Conservation (phyloP, 2,329 filamentous ascomycete genomes). For the Neonectria sp. region DNA sequence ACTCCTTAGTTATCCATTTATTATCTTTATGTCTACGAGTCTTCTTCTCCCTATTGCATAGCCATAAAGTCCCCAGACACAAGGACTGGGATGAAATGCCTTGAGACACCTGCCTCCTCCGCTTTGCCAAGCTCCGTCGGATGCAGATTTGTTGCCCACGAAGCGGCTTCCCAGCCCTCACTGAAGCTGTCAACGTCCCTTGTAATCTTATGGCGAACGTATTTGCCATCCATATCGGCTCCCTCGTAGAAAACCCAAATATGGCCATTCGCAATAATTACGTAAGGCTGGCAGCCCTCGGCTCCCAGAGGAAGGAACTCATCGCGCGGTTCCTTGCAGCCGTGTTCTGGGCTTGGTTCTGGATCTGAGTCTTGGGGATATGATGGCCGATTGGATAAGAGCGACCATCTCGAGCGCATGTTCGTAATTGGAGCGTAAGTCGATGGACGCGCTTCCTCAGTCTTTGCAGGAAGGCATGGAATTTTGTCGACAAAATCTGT, state of each 20-base stretch:
- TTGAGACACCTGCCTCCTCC: background rate
- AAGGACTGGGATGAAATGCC: slow-evolving; percentile 20
- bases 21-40: too few species aligned
- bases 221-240: slow-evolving; percentile 9
- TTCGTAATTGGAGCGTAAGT: background rate
- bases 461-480: background rate
- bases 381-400: background rate
- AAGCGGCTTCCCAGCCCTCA: slow-evolving; percentile 12
- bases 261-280: background rate
- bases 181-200: background rate
- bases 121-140: background rate
- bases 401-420: slow-evolving; percentile 9
- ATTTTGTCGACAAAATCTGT: slow-evolving; percentile 7
- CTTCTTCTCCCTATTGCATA: slow-evolving; percentile 8
- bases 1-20: too few species aligned
- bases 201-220: slow-evolving; percentile 4
- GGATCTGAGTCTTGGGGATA: background rate
- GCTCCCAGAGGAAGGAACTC: background rate
- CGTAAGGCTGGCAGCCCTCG: slow-evolving; percentile 20
- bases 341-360: background rate
- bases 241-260: slow-evolving; percentile 26
- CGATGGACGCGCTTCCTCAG: background rate
- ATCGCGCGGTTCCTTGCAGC: background rate
- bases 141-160: background rate
- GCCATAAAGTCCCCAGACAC: slow-evolving; percentile 19